Evolutionary conservation across 1,284 basidiomycete genomes (phyloP), one percentile per base, ranked within the genome.

Genomic region (Cutaneotrichosporon sp.): DNA sequence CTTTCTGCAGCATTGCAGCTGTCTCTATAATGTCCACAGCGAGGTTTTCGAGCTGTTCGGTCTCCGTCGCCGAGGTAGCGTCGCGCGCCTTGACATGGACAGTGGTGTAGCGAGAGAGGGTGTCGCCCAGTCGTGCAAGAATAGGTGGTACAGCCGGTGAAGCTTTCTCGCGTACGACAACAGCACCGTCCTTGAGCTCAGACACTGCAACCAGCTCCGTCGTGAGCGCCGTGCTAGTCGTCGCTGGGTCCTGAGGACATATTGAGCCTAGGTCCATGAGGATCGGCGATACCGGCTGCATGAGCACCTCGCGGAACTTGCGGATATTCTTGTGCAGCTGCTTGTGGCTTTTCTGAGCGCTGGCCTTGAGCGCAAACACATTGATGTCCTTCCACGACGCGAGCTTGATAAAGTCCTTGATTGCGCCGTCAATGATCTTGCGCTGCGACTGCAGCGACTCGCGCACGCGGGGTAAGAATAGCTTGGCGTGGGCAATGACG

Each of bases 301-400:
- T 83, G 12, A 98, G 79, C 21, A 91, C 76, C 45, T 90, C 87
- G n/a, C 92, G 83, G 78, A 94, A 96, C 75, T 90, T 96, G 56
- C 90, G 84, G 58, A 97, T 83, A 60, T 85, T 83, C 73, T 89
- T 91, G 81, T 93, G 94, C 13, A 99, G 79, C 60, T 93, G 89
- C 56, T 85, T 84, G 72, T 99, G 96, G 2, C 90, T 91, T 67
- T 83, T 87, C 62, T 87, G 84, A 0, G 94, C 93, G 65, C 92
- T 97, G 58, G 88, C 85, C 71, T 88, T 89, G 59, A 99, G 80
- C 4, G 96, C 92, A 61, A 90, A 88, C 10, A 98, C 87, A 66
- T 98, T 99, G 68, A 94, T 80, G 69, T 99, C 96, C 72, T 89
- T 94, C 96, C 96, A 98, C 67, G 91, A 96, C 0, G 96, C 96